Evolutionary conservation across 768 basidiomycete species (phyloP).

Genomic region (Piloderma croceum): DNA sequence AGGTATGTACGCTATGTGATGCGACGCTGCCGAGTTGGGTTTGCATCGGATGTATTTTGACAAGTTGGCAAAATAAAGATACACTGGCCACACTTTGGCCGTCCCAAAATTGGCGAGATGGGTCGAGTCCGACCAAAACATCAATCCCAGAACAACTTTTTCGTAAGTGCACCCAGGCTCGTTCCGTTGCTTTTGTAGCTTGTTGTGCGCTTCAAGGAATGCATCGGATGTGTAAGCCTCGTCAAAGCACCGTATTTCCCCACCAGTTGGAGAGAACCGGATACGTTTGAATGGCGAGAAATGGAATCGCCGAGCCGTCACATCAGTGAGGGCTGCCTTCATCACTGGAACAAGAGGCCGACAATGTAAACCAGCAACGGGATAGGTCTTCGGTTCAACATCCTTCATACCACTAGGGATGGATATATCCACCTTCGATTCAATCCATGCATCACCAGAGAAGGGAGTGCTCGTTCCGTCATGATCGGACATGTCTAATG

Average conservation of each 20-base stretch:
- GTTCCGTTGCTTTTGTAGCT: constrained; percentile 14
- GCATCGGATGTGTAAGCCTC: constrained; percentile 21
- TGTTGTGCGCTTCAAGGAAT: constrained; percentile 15
- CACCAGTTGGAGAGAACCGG: constrained; percentile 11
- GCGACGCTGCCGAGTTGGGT: constrained; percentile 8
- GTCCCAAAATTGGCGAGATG: constrained; percentile 18
- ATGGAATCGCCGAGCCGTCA: constrained; percentile 12
- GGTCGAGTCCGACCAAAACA: constrained; percentile 14
- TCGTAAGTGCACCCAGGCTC: constrained; percentile 14
- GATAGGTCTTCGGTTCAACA: constrained; percentile 16
- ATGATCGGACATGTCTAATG: not conserved
- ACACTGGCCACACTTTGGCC: constrained; percentile 18
- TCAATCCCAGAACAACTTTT: constrained; percentile 7
- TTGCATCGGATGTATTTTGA: constrained; percentile 16
- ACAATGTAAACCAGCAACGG: constrained; percentile 10
- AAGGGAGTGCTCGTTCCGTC: not conserved
- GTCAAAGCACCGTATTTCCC: constrained; percentile 14
- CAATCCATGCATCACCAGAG: not conserved
- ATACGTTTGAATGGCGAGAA: constrained; percentile 19
- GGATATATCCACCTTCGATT: constrained; percentile 14
- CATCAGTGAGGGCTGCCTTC: constrained; percentile 5
- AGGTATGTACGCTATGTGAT: constrained; percentile 21
- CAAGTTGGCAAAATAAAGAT: constrained; percentile 16
- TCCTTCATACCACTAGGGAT: constrained; percentile 23
- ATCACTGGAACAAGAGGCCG: constrained; percentile 13